These are phyloP conservation scores for Neophaeococcomyces mojaviensis DNA, from an alignment of 2,329 filamentous ascomycete species.

Conservation along the genomic window DNA sequence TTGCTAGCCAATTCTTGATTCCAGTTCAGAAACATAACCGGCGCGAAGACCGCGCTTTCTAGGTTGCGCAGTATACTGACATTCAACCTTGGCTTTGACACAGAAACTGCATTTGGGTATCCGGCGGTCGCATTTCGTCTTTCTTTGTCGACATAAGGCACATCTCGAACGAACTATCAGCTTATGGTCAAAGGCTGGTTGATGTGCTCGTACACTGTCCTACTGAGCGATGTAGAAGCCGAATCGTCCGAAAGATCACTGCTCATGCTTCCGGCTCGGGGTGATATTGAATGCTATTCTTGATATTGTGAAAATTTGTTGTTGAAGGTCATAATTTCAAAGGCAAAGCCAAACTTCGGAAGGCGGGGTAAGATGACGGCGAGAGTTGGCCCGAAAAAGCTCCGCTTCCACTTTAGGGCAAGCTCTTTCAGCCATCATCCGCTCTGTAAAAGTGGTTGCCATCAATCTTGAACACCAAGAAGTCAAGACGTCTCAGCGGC, in stretches of 20 bases:
- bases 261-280: neutral
- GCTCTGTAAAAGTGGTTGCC: no score
- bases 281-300: no score
- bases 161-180: slow-evolving; percentile 10
- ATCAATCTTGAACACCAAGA: neutral
- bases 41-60: slow-evolving; percentile 27
- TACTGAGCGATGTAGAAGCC: neutral
- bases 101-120: slow-evolving; percentile 25
- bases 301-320: neutral
- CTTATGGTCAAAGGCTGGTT: neutral
- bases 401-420: neutral
- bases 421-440: neutral
- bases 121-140: slow-evolving; percentile 25
- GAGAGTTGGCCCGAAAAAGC: neutral
- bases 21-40: slow-evolving; percentile 33
- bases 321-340: neutral
- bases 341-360: neutral
- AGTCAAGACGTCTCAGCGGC: neutral
- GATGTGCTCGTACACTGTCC: neutral
- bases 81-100: slow-evolving; percentile 19
- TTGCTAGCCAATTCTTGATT: slow-evolving; percentile 28
- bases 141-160: slow-evolving; percentile 25
- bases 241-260: slow-evolving; percentile 1
- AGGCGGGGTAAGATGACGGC: neutral
- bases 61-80: slow-evolving; percentile 21